Evolutionary conservation across 805 yeast genomes (phyloP), one percentile per base, ranked within the genome.

Genomic region (Candida sanyiensis): DNA sequence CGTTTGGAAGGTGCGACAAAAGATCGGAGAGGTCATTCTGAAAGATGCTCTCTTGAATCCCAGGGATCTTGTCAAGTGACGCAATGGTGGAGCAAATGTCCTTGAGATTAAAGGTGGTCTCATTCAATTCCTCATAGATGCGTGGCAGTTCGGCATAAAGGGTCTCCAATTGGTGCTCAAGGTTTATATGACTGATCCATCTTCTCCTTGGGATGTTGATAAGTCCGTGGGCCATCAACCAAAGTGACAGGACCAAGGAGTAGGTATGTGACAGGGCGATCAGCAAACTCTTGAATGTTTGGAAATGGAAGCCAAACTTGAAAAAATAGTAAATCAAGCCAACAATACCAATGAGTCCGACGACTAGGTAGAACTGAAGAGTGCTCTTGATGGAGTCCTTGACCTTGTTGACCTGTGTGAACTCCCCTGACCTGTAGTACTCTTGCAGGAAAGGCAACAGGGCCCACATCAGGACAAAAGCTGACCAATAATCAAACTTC

Each of bases 141-240:
- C 57, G 59, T 0, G 86, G 83, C 1, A 88, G 68, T 42, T 70
- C 71, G 35, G 67, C 43, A 57, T 84, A 84, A 22, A 63, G 51
- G 6, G 52, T 49, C 12, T 56, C 54, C 22, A 72, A 54, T 33
- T 63, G 60, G 15, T 54, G 50, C 4, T 49, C 47, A 17, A 72
- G 54, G 27, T 58, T 57, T 9, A 51, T 38, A 7, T 53, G 71
- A 56, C 72, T 57, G 43, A 62, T 40, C 46, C 62, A 52, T 5
- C 54, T 45, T 38, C 63, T 57, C 41, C 83, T 67, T 0, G 95
- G 94, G 2, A 84, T 66, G 31, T 72, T 69, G 13, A 83, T 72
- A 35, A 83, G 59, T 0, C 95, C 95, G 57, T 85, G 89, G 3
- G 90, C 84, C 83, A 86, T 77, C 42, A 86, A 62, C 90, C 93